Percentiles rank a stretch among this genome's conserved stretches.
Evolutionary conservation across 352 stramenopile species (phyloP).

Genomic region (Globisporangium lucens): DNA sequence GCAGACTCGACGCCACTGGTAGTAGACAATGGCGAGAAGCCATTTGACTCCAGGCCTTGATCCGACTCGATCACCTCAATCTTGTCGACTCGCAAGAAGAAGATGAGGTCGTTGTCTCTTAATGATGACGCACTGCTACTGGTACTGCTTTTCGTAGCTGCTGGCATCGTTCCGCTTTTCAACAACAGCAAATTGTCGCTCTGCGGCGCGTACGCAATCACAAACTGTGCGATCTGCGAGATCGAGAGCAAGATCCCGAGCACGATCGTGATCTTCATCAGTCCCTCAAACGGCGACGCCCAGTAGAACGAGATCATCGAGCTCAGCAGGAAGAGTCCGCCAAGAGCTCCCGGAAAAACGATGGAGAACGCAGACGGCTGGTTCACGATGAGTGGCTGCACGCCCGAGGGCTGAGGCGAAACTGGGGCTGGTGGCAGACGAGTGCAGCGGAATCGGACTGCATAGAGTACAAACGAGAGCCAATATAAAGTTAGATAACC

Average conservation of each 20-base stretch:
- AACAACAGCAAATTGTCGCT: conserved; percentile 9
- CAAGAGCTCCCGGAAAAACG: conserved; percentile 63
- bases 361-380: conserved; percentile 54
- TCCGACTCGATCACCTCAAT: conserved; percentile 68
- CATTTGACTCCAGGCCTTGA: conserved; percentile 33
- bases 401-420: conserved; percentile 39
- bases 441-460: conserved; percentile 48
- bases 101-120: conserved; percentile 39
- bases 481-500: not conserved
- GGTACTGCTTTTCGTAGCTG: not conserved
- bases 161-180: conserved; percentile 15
- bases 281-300: conserved; percentile 62
- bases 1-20: conserved; percentile 13
- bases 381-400: conserved; percentile 36
- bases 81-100: conserved; percentile 51
- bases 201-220: conserved; percentile 36
- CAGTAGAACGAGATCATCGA: conserved; percentile 74
- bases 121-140: conserved; percentile 13
- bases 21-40: conserved; percentile 7
- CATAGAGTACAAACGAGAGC: not conserved
- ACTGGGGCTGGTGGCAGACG: conserved; percentile 32
- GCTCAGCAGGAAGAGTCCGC: conserved; percentile 73
- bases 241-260: conserved; percentile 73
- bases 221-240: conserved; percentile 70
- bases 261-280: conserved; percentile 88